Percentiles rank a stretch among this genome's conserved stretches.
phyloP scores from a whole-genome alignment of 2,329 filamentous ascomycete genomes.

The Xylaria digitata region DNA sequence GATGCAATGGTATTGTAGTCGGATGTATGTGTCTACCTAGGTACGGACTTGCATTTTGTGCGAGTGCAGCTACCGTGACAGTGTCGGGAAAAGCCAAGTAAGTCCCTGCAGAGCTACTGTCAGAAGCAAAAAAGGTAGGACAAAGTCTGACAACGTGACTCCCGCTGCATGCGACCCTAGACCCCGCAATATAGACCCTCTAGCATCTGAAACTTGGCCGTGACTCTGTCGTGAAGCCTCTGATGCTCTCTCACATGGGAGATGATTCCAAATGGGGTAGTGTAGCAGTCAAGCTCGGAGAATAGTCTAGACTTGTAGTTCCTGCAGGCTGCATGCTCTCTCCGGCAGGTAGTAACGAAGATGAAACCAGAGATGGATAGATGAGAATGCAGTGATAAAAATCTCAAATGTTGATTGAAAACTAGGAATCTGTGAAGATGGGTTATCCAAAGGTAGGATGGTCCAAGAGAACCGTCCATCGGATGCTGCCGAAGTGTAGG shows the following conservation, averaged over 20 bases:
- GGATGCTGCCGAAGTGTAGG: background rate
- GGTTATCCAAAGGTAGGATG: background rate
- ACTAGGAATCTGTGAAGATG: background rate
- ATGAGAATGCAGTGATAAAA: background rate
- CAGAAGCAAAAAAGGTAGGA: background rate
- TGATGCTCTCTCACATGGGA: conserved; percentile 3
- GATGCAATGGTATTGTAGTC: background rate
- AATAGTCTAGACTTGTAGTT: conserved; percentile 14
- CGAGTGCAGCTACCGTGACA: conserved; percentile 1
- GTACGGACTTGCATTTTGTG: background rate
- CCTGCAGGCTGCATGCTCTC: conserved; percentile 14
- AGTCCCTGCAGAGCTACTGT: background rate
- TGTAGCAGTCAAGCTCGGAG: conserved; percentile 5
- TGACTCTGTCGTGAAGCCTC: background rate
- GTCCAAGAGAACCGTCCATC: background rate
- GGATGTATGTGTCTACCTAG: background rate
- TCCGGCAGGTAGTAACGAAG: conserved; percentile 14
- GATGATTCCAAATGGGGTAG: conserved; percentile 6
- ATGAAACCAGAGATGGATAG: background rate
- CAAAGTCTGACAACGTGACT: conserved; percentile 2
- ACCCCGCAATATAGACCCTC: background rate
- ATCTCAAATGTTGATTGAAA: background rate
- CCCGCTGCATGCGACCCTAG: conserved; percentile 16
- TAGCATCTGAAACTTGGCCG: background rate
- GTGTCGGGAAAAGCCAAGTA: background rate